phyloP scores from a whole-genome alignment of 352 stramenopile genomes.

The Nothophytophthora sp. region DNA sequence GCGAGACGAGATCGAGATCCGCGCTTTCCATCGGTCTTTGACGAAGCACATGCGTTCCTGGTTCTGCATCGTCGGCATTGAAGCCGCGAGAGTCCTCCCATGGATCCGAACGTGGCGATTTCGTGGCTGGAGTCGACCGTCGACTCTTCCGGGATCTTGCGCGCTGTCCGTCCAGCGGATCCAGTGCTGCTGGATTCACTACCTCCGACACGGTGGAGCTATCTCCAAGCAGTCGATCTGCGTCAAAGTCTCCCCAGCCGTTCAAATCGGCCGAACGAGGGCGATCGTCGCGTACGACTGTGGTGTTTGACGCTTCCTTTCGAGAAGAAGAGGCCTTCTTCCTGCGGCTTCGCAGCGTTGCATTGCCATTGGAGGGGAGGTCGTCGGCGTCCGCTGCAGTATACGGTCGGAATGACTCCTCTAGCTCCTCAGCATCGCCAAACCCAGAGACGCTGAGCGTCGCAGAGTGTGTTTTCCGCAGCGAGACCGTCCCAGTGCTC shows the following conservation, averaged over 20 bases:
- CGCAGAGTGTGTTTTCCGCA: conserved; percentile 21
- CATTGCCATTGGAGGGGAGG: conserved; percentile 1
- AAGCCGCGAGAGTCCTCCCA: conserved; percentile 22
- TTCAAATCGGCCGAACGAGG: conserved; percentile 27
- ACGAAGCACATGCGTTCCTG: conserved; percentile 13
- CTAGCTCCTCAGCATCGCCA: not conserved
- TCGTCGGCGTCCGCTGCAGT: conserved; percentile 8
- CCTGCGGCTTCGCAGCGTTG: not conserved
- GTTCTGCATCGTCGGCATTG: conserved; percentile 13
- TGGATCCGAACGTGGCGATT: conserved; percentile 13
- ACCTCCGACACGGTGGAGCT: conserved; percentile 1
- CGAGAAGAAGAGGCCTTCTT: conserved; percentile 4
- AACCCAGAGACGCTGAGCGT: conserved; percentile 1
- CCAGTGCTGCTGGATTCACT: conserved; percentile 11
- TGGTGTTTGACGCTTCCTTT: conserved; percentile 1
- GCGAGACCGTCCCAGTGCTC: not conserved
- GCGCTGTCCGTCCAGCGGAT: conserved; percentile 1
- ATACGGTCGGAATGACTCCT: conserved; percentile 13
- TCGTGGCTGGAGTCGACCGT: conserved; percentile 13
- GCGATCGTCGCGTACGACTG: conserved; percentile 6
- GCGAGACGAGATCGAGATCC: conserved; percentile 13
- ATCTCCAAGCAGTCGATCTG: conserved; percentile 42
- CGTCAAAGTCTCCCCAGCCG: conserved; percentile 62
- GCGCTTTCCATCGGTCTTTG: conserved; percentile 21
- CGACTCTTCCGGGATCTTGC: conserved; percentile 19